phyloP scores from a whole-genome alignment of 1,284 basidiomycete species.

The Heterobasidion irregulare region DNA sequence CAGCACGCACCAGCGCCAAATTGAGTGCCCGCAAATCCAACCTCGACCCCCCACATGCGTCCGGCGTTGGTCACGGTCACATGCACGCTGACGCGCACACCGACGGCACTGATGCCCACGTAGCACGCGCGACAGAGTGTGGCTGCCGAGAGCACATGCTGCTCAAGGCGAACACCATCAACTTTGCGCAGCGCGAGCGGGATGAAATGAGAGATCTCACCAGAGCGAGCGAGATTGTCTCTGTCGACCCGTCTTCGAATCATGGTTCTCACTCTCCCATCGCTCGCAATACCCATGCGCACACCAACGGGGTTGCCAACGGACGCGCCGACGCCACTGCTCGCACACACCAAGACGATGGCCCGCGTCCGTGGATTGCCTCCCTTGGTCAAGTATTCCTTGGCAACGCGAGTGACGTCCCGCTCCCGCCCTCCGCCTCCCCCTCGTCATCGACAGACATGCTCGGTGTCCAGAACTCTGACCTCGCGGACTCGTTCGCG shows the following conservation, averaged over 20 bases:
- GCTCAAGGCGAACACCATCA: conserved; percentile 48
- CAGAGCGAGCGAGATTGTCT: conserved; percentile 72
- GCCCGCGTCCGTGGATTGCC: conserved; percentile 6
- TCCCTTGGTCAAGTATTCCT: conserved; percentile 57
- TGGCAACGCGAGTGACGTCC: conserved; percentile 76
- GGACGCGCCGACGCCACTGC: neutral
- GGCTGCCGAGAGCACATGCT: conserved; percentile 6
- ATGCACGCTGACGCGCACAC: conserved; percentile 14
- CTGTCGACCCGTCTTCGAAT: conserved; percentile 20
- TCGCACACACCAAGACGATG: neutral
- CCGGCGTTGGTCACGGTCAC: neutral
- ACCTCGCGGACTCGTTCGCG: conserved; percentile 42
- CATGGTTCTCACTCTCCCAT: neutral
- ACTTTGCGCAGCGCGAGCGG: conserved; percentile 73
- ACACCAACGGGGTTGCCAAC: neutral
- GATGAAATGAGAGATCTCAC: conserved; percentile 90
- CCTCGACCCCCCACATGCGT: neutral
- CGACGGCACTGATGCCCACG: conserved; percentile 22
- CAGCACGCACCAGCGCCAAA: neutral
- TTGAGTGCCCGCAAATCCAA: neutral
- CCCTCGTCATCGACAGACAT: neutral
- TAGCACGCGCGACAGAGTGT: conserved; percentile 21
- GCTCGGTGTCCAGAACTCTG: neutral
- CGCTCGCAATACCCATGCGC: neutral
- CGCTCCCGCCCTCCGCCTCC: conserved; percentile 22